Percentiles rank a stretch among this genome's conserved stretches.
Conservation (phyloP, 305 asterid species). For the Fraxinus angustifolia region DNA sequence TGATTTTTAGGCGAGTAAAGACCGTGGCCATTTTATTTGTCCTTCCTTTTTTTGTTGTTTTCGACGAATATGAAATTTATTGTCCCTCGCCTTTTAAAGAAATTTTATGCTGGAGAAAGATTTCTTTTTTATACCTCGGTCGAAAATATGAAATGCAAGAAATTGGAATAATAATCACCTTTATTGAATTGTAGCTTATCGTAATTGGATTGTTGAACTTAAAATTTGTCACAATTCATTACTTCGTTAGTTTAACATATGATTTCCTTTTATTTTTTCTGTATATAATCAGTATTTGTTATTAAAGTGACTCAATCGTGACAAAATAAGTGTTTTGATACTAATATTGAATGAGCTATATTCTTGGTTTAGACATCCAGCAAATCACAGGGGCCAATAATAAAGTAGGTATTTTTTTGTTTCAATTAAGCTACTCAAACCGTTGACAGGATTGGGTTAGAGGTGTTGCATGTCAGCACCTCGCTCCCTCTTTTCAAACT, state of each 20-base stretch:
- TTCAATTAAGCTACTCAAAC: not conserved
- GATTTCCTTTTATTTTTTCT: not conserved
- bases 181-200: not conserved
- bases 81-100: not conserved
- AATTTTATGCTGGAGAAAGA: not conserved
- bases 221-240: not conserved
- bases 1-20: not conserved
- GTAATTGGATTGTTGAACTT: not conserved
- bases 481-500: no score
- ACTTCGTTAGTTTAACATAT: not conserved
- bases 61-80: not conserved
- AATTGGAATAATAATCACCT: not conserved
- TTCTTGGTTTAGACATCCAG: not conserved
- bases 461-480: no score
- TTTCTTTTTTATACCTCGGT: not conserved
- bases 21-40: not conserved
- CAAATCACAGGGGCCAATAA: conserved; percentile 14
- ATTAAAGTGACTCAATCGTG: not conserved
- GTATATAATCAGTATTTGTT: not conserved
- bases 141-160: not conserved
- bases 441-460: no score
- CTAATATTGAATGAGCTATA: not conserved
- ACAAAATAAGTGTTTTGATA: not conserved
- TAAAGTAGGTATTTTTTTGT: conserved; percentile 6
- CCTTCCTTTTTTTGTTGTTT: not conserved